Percentiles rank a stretch among this genome's conserved stretches.
Evolutionary conservation across 2,329 filamentous ascomycete genomes (phyloP).

Genomic region (Aspergillus niger): DNA sequence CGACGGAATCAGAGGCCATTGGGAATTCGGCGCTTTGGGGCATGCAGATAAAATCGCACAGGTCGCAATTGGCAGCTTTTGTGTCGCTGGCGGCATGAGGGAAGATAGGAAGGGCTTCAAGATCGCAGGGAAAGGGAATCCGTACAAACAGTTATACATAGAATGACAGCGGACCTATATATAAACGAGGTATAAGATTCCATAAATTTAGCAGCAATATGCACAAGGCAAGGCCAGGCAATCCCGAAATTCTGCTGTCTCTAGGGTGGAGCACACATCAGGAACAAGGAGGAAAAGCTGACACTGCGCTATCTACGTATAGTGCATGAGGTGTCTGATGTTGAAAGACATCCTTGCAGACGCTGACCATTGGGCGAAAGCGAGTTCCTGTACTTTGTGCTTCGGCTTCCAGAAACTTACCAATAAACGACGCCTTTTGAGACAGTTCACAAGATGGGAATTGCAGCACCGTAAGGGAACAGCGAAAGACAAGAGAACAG

Average conservation of each 20-base stretch:
- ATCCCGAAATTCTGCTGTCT: not conserved
- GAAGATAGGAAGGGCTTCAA: slow-evolving; percentile 8
- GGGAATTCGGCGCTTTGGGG: slow-evolving; percentile 10
- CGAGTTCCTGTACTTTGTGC: not conserved
- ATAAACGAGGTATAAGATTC: slow-evolving; percentile 35
- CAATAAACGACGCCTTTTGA: not conserved
- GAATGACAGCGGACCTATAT: slow-evolving; percentile 48
- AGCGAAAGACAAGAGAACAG: slow-evolving; percentile 9
- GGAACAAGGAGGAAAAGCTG: not conserved
- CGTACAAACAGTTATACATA: slow-evolving; percentile 50
- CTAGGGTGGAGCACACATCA: not conserved
- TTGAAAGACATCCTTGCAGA: not conserved
- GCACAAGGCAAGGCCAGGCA: not conserved
- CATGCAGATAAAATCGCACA: not conserved
- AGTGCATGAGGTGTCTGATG: not conserved
- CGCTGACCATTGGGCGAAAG: not conserved
- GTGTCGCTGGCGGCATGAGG: slow-evolving; percentile 13
- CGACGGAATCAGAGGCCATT: not conserved
- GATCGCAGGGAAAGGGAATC: slow-evolving; percentile 12
- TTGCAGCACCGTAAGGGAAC: slow-evolving; percentile 5
- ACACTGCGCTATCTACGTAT: not conserved
- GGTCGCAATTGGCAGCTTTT: not conserved
- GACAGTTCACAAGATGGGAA: not conserved
- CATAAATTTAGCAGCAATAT: slow-evolving; percentile 7
- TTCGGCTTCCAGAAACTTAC: slow-evolving; percentile 4